Evolutionary conservation across 768 basidiomycete species (phyloP).

Genomic region (Auricularia auricula-judae): DNA sequence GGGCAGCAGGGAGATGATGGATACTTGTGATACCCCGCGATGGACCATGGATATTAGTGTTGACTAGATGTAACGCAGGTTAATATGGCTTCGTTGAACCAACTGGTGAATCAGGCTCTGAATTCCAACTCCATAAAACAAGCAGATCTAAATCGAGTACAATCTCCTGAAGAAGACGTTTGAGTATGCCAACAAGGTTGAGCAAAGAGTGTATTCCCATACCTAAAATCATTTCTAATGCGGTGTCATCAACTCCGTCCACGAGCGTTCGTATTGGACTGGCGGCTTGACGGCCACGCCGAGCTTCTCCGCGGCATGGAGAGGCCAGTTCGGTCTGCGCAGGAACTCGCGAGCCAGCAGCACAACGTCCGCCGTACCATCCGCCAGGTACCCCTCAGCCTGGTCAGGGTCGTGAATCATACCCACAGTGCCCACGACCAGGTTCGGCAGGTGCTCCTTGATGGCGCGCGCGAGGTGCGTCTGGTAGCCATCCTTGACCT

Average conservation of each 20-base stretch:
- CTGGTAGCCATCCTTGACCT: slow-evolving; percentile 49
- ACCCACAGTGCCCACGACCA: slow-evolving; percentile 56
- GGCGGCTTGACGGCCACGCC: slow-evolving; percentile 57
- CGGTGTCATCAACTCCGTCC: slow-evolving; percentile 28
- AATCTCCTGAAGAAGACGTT: too few species aligned
- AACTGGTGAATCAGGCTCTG: too few species aligned
- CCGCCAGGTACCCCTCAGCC: slow-evolving; percentile 51
- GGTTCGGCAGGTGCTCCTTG: slow-evolving; percentile 46
- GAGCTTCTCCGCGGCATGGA: slow-evolving; percentile 51
- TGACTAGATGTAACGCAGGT: too few species aligned
- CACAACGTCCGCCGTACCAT: slow-evolving; percentile 58
- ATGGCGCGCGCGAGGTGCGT: slow-evolving; percentile 59
- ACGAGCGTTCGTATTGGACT: slow-evolving; percentile 60
- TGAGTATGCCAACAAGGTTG: too few species aligned
- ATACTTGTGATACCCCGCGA: too few species aligned
- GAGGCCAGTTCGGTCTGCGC: slow-evolving; percentile 53
- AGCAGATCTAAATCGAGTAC: too few species aligned
- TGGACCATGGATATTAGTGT: too few species aligned
- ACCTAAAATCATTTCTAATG: not conserved
- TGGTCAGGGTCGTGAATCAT: slow-evolving; percentile 54
- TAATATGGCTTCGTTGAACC: too few species aligned
- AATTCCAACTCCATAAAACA: too few species aligned
- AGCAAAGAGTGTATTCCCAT: too few species aligned
- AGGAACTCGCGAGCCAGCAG: slow-evolving; percentile 58
- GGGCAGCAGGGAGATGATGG: too few species aligned